Conservation (phyloP, 2,329 filamentous ascomycete species). For the Coniochaeta sp. region DNA sequence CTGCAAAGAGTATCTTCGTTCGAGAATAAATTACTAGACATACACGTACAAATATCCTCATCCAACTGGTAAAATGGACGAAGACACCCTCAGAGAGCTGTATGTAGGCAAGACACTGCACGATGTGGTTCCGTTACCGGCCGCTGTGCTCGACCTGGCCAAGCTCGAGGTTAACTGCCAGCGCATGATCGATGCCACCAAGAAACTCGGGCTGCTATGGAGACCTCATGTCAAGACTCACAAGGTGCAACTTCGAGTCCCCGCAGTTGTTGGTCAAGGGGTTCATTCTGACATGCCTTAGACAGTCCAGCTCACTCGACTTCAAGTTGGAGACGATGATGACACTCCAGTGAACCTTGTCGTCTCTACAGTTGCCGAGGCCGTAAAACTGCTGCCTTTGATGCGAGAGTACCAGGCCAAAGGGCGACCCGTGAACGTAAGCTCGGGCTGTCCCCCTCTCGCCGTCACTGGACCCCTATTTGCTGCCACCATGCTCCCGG, state of each 20-base stretch:
- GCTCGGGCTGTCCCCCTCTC: slow-evolving; percentile 14
- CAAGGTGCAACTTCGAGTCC: slow-evolving; percentile 44
- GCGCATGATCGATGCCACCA: slow-evolving; percentile 60
- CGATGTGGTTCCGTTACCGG: slow-evolving; percentile 53
- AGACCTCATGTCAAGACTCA: slow-evolving; percentile 78
- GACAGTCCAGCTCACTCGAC: slow-evolving; percentile 24
- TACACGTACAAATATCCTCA: neutral
- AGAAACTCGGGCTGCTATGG: slow-evolving; percentile 55
- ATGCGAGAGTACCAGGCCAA: slow-evolving; percentile 47
- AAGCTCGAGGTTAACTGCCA: slow-evolving; percentile 61
- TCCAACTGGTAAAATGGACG: slow-evolving; percentile 18
- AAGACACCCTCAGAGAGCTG: slow-evolving; percentile 20
- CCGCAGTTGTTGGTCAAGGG: neutral
- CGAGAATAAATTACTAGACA: too few species aligned
- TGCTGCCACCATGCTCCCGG: neutral
- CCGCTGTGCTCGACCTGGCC: slow-evolving; percentile 60
- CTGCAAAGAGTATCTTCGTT: too few species aligned
- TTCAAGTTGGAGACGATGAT: slow-evolving; percentile 58
- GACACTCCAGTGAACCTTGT: slow-evolving; percentile 50
- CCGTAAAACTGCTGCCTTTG: slow-evolving; percentile 56
- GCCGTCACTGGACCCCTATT: neutral
- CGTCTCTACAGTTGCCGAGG: slow-evolving; percentile 68
- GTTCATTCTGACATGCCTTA: slow-evolving; percentile 3
- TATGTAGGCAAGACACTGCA: slow-evolving; percentile 54
- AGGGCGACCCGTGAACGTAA: slow-evolving; percentile 51